Percentiles rank a stretch among this genome's conserved stretches.
phyloP scores from a whole-genome alignment of 495 filamentous ascomycete species.

The Penicillium pancosmium region DNA sequence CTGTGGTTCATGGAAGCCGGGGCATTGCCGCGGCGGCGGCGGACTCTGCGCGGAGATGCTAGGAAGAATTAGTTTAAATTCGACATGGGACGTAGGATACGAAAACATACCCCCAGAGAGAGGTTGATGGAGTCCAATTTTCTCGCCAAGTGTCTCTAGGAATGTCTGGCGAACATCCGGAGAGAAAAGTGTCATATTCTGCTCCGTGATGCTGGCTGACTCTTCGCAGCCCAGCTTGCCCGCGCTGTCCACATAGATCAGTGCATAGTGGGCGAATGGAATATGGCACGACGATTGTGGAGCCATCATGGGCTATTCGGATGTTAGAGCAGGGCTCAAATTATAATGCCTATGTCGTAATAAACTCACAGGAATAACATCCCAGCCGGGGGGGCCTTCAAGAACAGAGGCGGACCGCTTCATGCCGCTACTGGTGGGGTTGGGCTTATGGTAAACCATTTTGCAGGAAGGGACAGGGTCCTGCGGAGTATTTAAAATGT shows the following conservation, averaged over 20 bases:
- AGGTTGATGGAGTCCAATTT: slow-evolving; percentile 35
- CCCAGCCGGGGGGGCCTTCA: slow-evolving; percentile 40
- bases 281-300: slow-evolving; percentile 32
- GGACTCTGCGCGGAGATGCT: slow-evolving; percentile 35
- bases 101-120: slow-evolving; percentile 33
- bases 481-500: background rate
- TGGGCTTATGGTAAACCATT: slow-evolving; percentile 42
- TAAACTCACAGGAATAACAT: slow-evolving; percentile 38
- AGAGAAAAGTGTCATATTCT: slow-evolving; percentile 40
- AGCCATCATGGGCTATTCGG: slow-evolving; percentile 34
- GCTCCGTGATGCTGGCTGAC: slow-evolving; percentile 41
- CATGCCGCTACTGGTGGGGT: slow-evolving; percentile 31
- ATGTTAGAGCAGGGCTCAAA: slow-evolving; percentile 5
- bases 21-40: slow-evolving; percentile 36
- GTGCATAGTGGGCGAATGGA: slow-evolving; percentile 42
- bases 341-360: background rate
- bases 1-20: slow-evolving; percentile 21
- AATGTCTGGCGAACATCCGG: slow-evolving; percentile 43
- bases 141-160: slow-evolving; percentile 38
- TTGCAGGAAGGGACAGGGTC: background rate
- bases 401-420: slow-evolving; percentile 42
- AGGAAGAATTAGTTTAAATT: background rate
- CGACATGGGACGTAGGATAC: background rate
- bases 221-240: slow-evolving; percentile 41
- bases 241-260: slow-evolving; percentile 47